Evolutionary conservation across 345 rosid genomes (phyloP).

Genomic region (Aquilaria malaccensis): DNA sequence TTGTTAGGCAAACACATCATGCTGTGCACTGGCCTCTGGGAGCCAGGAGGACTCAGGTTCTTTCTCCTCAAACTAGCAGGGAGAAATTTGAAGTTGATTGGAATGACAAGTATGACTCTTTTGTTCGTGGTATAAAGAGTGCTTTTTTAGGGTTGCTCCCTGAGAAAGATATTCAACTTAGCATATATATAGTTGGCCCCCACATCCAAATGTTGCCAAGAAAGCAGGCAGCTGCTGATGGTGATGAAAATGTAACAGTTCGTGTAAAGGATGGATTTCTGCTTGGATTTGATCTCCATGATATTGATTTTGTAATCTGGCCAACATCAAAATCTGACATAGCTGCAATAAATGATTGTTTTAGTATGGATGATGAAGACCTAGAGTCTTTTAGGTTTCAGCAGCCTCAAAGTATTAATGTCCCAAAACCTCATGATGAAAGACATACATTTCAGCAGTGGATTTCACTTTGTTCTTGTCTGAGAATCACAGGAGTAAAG

Average conservation of each 20-base stretch:
- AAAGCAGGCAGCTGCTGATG: slow-evolving; percentile 30
- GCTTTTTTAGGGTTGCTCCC: slow-evolving; percentile 45
- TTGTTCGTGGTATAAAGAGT: slow-evolving; percentile 32
- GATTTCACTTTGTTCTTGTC: slow-evolving; percentile 40
- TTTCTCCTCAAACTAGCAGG: slow-evolving; percentile 21
- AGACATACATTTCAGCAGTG: slow-evolving; percentile 49
- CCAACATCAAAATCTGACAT: slow-evolving; percentile 44
- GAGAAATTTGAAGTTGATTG: slow-evolving; percentile 31
- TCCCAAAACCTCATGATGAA: slow-evolving; percentile 36
- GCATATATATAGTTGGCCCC: slow-evolving; percentile 65
- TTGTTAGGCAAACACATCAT: slow-evolving; percentile 47
- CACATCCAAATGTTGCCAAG: slow-evolving; percentile 36
- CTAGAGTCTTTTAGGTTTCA: slow-evolving; percentile 35
- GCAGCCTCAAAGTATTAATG: slow-evolving; percentile 42
- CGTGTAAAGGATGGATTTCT: slow-evolving; percentile 31
- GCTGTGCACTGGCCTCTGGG: slow-evolving; percentile 32
- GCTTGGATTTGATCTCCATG: slow-evolving; percentile 55
- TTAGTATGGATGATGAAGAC: slow-evolving; percentile 32
- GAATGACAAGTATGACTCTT: slow-evolving; percentile 29
- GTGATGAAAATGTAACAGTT: slow-evolving; percentile 15
- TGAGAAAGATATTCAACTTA: slow-evolving; percentile 63
- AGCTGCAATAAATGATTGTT: slow-evolving; percentile 23
- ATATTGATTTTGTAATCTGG: slow-evolving; percentile 56
- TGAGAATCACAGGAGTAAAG: slow-evolving; percentile 55
- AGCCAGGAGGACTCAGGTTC: slow-evolving; percentile 18